Evolutionary conservation across 176 grass and related monocot genomes (phyloP).

Genomic region (Cocos nucifera): DNA sequence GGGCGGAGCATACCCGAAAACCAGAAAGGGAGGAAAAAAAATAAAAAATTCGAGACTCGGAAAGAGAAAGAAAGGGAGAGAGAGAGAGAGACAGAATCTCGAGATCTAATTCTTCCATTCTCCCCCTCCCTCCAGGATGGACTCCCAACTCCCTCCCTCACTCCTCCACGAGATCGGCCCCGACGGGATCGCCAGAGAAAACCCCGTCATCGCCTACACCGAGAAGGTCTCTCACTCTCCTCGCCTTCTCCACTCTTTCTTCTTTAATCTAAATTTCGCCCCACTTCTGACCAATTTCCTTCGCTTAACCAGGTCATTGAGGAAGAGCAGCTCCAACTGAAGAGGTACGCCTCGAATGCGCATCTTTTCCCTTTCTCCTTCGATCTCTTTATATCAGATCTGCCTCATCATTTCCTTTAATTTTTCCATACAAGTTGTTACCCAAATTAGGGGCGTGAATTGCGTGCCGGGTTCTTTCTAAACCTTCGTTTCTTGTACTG

Average conservation of each 20-base stretch:
- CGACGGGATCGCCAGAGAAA: conserved; percentile 61
- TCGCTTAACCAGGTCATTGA: conserved; percentile 42
- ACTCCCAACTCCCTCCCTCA: conserved; percentile 6
- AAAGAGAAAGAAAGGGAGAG: no score
- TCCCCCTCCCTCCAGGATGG: no score
- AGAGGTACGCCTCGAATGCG: conserved; percentile 44
- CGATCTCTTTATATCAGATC: background rate
- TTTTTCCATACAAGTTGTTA: conserved; percentile 5
- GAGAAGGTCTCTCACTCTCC: conserved; percentile 50
- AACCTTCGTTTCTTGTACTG: background rate
- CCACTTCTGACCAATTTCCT: background rate
- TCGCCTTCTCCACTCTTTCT: background rate
- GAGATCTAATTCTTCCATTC: no score
- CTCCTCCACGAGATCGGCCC: conserved; percentile 75
- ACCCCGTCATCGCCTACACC: conserved; percentile 82
- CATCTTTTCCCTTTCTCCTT: background rate
- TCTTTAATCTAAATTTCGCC: background rate
- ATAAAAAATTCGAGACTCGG: no score
- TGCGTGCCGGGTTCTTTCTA: background rate
- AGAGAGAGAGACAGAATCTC: no score
- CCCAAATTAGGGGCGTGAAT: background rate
- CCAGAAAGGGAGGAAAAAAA: no score
- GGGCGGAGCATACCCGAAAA: no score
- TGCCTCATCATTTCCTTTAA: conserved; percentile 10
- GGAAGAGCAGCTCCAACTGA: conserved; percentile 87